Percentiles rank a stretch among this genome's conserved stretches.
These are phyloP conservation scores for Austroboletus novae-zelandiae DNA, from an alignment of 1,284 basidiomycete species.

Conservation along the genomic window DNA sequence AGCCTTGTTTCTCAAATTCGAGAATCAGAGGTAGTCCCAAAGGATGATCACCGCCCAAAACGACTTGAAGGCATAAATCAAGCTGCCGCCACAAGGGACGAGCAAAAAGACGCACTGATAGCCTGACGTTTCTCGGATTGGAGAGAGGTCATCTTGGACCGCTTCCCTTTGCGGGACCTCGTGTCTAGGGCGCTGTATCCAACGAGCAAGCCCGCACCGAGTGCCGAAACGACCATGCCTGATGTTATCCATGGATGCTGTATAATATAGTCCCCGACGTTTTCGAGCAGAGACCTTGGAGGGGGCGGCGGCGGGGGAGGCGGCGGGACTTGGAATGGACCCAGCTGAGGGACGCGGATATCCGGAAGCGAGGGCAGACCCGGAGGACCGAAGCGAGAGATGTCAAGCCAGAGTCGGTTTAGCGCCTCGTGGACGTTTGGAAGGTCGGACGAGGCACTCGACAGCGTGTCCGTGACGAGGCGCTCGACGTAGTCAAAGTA, in stretches of 20 bases:
- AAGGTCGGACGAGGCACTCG: slow-evolving; percentile 55
- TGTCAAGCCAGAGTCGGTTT: slow-evolving; percentile 72
- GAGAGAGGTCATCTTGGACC: slow-evolving; percentile 32
- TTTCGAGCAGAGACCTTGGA: slow-evolving; percentile 45
- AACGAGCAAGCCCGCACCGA: slow-evolving; percentile 58
- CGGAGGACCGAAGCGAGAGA: slow-evolving; percentile 73
- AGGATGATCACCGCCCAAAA: slow-evolving; percentile 75
- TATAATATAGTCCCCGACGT: slow-evolving; percentile 49
- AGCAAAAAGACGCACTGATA: slow-evolving; percentile 51
- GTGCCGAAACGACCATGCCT: slow-evolving; percentile 49
- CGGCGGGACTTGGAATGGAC: slow-evolving; percentile 69
- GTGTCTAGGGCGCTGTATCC: slow-evolving; percentile 44
- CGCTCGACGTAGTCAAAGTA: slow-evolving; percentile 68
- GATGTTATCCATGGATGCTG: slow-evolving; percentile 60
- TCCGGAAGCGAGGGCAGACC: slow-evolving; percentile 60
- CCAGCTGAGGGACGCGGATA: slow-evolving; percentile 61
- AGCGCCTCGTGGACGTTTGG: slow-evolving; percentile 62
- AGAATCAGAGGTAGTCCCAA: slow-evolving; percentile 66
- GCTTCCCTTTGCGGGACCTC: slow-evolving; percentile 34
- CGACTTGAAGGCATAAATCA: slow-evolving; percentile 45
- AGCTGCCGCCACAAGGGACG: background rate
- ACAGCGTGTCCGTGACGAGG: slow-evolving; percentile 57
- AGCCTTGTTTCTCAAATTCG: slow-evolving; percentile 72
- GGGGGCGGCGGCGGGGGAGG: slow-evolving; percentile 58
- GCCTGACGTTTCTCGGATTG: slow-evolving; percentile 59